Evolutionary conservation across 768 basidiomycete genomes (phyloP).

Genomic region (Holtermannia corniformis): DNA sequence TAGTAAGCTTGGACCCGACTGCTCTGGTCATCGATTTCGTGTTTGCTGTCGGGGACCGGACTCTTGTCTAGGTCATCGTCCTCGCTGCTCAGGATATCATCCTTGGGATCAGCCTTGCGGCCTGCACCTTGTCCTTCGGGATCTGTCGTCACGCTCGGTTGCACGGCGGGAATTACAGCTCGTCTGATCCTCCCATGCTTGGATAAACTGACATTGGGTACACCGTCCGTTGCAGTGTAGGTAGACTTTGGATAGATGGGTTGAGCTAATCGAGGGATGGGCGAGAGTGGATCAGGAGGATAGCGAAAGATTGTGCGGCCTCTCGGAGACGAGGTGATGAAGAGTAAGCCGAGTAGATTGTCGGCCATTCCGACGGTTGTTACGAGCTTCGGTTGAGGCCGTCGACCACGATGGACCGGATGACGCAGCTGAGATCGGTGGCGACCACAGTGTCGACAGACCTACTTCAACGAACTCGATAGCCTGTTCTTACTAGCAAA

Average conservation of each 20-base stretch:
- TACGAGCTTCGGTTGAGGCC: no score
- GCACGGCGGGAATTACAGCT: no score
- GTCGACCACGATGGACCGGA: constrained; percentile 6
- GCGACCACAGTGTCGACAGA: no score
- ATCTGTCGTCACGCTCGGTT: constrained; percentile 3
- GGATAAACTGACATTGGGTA: constrained; percentile 4
- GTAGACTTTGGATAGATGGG: constrained; percentile 44
- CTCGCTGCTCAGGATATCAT: neutral
- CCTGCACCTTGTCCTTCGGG: constrained; percentile 4
- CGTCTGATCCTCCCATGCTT: no score
- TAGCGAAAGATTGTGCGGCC: constrained; percentile 78
- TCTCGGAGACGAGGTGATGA: constrained; percentile 69
- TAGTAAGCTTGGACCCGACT: neutral
- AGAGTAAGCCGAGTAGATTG: constrained; percentile 61
- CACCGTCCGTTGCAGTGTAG: constrained; percentile 18
- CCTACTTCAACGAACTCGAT: no score
- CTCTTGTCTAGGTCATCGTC: neutral
- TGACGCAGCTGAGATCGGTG: no score
- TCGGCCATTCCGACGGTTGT: constrained; percentile 40
- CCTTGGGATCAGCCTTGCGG: constrained; percentile 4
- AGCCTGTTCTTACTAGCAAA: no score
- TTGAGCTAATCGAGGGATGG: constrained; percentile 58
- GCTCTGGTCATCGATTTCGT: no score
- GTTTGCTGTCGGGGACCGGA: no score
- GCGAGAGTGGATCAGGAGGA: constrained; percentile 61